Evolutionary conservation across 73 alveolate species (phyloP), one percentile per base, ranked within the genome.

Genomic region (Paramecium caudatum): DNA sequence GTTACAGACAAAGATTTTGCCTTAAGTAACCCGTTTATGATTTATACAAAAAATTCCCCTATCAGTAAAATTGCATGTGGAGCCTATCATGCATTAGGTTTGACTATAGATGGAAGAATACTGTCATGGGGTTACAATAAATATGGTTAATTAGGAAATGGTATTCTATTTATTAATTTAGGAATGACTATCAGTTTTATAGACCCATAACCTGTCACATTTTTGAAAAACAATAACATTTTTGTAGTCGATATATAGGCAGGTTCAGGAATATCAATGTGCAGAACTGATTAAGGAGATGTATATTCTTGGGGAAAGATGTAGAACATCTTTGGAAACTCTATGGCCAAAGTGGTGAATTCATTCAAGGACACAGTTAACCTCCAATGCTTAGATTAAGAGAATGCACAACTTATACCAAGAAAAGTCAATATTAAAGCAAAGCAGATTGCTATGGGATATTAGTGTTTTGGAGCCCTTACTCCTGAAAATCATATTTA

Each of bases 111-210:
- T 86, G 93, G 93, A 7, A 63, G 41, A 21, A 33, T 63, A 15
- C 12, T 62, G n/a, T 37, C 90, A 23, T 86, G 93, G 93, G 93
- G 93, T 21, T 33, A 12, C 3, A 86, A 86, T 39, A 63, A 37
- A 34, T 70, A 86, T 21, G 93, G 93, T 0, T 62, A 86, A 63
- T 34, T 86, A 9, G 93, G 93, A 41, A 55, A 55, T 55, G 80
- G 80, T 55, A 55, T 19, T 2, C 2, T 12, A 55, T 12, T 55
- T 3, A 7, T 55, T 55, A 4, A 55, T 27, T 19, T 74, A 21
- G 88, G 88, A 10, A 74, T 21, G 46, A 74, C 88, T 12, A 43
- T 23, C 6, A 74, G 88, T 74, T 27, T 43, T 8, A 41, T 74
- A 4, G 2, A 12, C 3, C 88, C 88, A 16, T 27, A 37, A 5